Conservation (phyloP, 2,329 filamentous ascomycete species). For the Cucurbitaria berberidis region DNA sequence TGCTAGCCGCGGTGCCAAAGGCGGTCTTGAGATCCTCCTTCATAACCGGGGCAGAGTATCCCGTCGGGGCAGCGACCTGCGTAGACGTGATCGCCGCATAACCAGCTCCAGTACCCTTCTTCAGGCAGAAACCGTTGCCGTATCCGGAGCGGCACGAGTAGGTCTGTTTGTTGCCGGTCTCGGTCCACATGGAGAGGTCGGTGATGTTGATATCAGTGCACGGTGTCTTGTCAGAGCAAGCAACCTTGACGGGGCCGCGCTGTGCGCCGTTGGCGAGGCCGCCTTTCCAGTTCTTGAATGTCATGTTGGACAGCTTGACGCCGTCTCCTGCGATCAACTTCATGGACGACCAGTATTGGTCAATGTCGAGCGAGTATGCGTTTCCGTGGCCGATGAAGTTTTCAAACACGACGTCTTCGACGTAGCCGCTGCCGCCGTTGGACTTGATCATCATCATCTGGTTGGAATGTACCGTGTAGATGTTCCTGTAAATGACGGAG, state of each 20-base stretch:
- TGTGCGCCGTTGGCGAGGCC: slow-evolving; percentile 57
- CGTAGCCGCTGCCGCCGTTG: slow-evolving; percentile 62
- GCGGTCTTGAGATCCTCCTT: slow-evolving; percentile 33
- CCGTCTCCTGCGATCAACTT: slow-evolving; percentile 54
- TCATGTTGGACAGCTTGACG: slow-evolving; percentile 60
- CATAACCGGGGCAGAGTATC: slow-evolving; percentile 50
- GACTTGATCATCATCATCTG: slow-evolving; percentile 70
- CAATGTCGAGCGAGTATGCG: slow-evolving; percentile 63
- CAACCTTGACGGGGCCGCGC: slow-evolving; percentile 61
- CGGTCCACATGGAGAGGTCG: slow-evolving; percentile 62
- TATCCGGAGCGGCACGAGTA: slow-evolving; percentile 60
- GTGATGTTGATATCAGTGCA: slow-evolving; percentile 60
- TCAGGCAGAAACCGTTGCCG: slow-evolving; percentile 56
- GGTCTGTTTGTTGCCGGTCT: slow-evolving; percentile 49
- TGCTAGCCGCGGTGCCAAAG: slow-evolving; percentile 42
- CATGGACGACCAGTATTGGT: slow-evolving; percentile 60
- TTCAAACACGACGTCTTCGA: slow-evolving; percentile 59
- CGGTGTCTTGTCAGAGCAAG: slow-evolving; percentile 58
- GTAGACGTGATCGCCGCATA: slow-evolving; percentile 47
- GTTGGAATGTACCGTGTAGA: slow-evolving; percentile 66
- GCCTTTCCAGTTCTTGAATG: slow-evolving; percentile 63
- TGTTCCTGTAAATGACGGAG: slow-evolving; percentile 61
- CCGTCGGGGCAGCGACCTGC: slow-evolving; percentile 44
- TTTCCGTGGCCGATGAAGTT: slow-evolving; percentile 68
- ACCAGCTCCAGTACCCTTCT: slow-evolving; percentile 31